Conservation (phyloP, 2,329 filamentous ascomycete species). For the Fusarium austroafricanum region DNA sequence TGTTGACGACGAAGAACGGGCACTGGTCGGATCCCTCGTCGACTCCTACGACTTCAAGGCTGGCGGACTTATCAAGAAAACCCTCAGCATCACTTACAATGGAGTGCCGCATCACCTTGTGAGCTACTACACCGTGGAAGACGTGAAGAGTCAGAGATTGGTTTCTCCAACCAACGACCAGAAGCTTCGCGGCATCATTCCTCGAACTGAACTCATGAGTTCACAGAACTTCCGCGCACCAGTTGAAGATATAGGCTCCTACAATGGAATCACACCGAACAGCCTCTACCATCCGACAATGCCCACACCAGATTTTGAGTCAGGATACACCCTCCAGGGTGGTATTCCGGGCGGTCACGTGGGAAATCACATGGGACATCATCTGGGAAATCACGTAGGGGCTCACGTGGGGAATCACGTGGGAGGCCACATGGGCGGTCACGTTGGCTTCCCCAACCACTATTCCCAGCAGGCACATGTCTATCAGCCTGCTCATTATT, state of each 20-base stretch:
- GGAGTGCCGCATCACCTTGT: constrained; percentile 86
- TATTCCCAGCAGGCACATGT: neutral
- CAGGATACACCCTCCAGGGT: neutral
- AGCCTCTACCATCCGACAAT: neutral
- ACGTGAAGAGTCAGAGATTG: constrained; percentile 74
- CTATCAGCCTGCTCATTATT: no score
- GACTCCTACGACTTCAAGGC: constrained; percentile 91
- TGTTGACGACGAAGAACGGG: constrained; percentile 51
- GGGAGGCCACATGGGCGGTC: neutral
- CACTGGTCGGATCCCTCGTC: constrained; percentile 82
- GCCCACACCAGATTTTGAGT: neutral
- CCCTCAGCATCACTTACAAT: constrained; percentile 81
- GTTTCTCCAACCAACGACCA: constrained; percentile 66
- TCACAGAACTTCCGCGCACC: constrained; percentile 75
- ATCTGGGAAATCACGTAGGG: no score
- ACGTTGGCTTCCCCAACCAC: neutral
- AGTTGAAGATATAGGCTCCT: constrained; percentile 56
- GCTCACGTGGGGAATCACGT: no score
- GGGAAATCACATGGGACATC: no score
- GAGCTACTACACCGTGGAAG: constrained; percentile 86
- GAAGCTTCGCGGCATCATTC: constrained; percentile 56
- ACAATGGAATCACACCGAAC: neutral
- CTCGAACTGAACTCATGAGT: constrained; percentile 68
- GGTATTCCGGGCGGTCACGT: no score
- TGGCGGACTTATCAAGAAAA: constrained; percentile 89